Base-by-base conservation (phyloP, 2,329 filamentous ascomycete genomes). In the Colletotrichum australisinense region DNA sequence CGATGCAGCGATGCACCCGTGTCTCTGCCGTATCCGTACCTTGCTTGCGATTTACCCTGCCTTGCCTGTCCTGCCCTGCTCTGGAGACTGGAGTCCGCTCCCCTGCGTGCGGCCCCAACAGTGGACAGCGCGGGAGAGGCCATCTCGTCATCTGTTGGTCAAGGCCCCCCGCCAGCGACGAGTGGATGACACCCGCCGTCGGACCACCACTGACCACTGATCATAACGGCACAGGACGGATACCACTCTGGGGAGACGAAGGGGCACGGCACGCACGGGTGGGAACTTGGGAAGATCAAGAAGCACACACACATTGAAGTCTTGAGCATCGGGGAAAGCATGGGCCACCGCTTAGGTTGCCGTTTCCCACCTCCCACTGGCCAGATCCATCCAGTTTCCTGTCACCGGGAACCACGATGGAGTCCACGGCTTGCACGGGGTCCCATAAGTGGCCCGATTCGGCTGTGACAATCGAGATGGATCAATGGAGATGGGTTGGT, bases 331-430 rank as follows among this genome's bases (percentile, higher is more conserved):
- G 56, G 46, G 62, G 59, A 32, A 56, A 73, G 67, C 70, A 70
- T 70, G 46, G 70, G 60, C 70, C 70, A 73, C 70, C 66, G 70
- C 70, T 73, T 73, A 73, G 70, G 70, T 53, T 22, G n/a, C 22
- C 14, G 5, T 38, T 32, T 53, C 53, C 53, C 26, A 26, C 46
- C 60, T 73, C 59, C 55, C 60, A 73, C 70, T 70, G 70, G 66
- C 35, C 60, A 35, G 60, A 58, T 22, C 30, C n/a, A 42, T 64
- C 66, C 67, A 22, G 70, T 62, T 69, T 73, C 70, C 67, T 65
- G 66, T 62, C 60, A 70, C 46, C 24, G 46, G 67, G 67, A 46
- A 68, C 63, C n/a, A 55, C 22, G 22, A 65, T 38, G 52, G 62
- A 53, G 49, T 56, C 46, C 35, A 26, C 28, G 19, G 60, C 49